phyloP scores from a whole-genome alignment of 2,329 filamentous ascomycete genomes.

The Cyphellophora europaea region DNA sequence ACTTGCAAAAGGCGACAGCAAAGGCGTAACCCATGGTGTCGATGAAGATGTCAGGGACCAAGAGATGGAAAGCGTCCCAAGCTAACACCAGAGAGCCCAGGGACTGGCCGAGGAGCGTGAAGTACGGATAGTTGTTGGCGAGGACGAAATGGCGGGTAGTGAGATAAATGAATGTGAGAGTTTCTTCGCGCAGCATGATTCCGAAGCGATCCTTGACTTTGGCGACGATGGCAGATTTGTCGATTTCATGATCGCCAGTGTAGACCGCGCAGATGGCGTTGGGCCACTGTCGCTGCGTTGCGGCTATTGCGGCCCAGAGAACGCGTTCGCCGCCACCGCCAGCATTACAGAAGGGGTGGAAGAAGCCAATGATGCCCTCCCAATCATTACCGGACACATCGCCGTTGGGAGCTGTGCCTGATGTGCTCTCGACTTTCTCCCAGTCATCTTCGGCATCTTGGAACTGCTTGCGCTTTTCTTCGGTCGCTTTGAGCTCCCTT shows the following conservation, averaged over 20 bases:
- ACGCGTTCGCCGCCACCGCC: constrained; percentile 93
- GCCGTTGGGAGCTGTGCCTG: constrained; percentile 30
- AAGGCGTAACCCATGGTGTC: constrained; percentile 99
- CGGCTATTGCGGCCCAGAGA: constrained; percentile 87
- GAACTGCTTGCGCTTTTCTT: constrained; percentile 3
- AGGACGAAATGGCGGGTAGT: constrained; percentile 80
- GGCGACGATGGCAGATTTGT: constrained; percentile 67
- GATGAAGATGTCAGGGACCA: constrained; percentile 88
- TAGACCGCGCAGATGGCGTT: constrained; percentile 86
- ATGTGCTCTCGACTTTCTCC: constrained; percentile 52
- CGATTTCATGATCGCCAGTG: constrained; percentile 85
- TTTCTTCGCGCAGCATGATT: constrained; percentile 75
- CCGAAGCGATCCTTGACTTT: constrained; percentile 83
- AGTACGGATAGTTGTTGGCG: constrained; percentile 77
- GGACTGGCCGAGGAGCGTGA: constrained; percentile 91
- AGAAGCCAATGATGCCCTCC: constrained; percentile 86
- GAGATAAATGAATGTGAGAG: constrained; percentile 81
- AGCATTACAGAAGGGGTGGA: constrained; percentile 97
- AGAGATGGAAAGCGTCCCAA: constrained; percentile 84
- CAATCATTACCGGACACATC: constrained; percentile 45
- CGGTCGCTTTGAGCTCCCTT: constrained; percentile 27
- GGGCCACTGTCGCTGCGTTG: constrained; percentile 82
- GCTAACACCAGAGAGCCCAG: constrained; percentile 78
- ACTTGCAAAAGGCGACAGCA: constrained; percentile 69
- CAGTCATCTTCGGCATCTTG: constrained; percentile 48